These are phyloP conservation scores for Lactarius hatsudake DNA, from an alignment of 768 basidiomycete species.

Conservation along the genomic window DNA sequence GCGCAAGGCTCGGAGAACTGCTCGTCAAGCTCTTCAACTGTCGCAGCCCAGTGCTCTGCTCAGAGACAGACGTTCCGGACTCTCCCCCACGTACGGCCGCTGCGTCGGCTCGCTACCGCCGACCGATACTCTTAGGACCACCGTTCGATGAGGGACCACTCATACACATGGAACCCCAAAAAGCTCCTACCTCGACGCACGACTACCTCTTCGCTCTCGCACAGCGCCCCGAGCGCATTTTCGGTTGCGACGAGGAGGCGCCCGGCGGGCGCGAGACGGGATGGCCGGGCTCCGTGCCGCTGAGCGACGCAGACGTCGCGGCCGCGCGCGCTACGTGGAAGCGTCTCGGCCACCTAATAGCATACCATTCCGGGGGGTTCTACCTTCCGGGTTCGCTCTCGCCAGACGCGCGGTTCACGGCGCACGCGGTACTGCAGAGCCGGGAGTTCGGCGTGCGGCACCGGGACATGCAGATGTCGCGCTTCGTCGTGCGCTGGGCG, in stretches of 20 bases:
- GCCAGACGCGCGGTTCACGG: slow-evolving; percentile 30
- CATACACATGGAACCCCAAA: slow-evolving; percentile 29
- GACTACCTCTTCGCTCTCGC: slow-evolving; percentile 34
- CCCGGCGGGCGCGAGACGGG: slow-evolving; percentile 24
- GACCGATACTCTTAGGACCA: slow-evolving; percentile 30
- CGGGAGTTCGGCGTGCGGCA: slow-evolving; percentile 32
- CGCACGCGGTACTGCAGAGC: slow-evolving; percentile 30
- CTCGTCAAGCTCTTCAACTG: slow-evolving; percentile 33
- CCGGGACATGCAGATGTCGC: slow-evolving; percentile 35
- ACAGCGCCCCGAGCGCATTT: slow-evolving; percentile 32
- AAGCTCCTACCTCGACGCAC: slow-evolving; percentile 29
- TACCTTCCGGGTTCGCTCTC: slow-evolving; percentile 33
- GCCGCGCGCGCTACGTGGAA: slow-evolving; percentile 32
- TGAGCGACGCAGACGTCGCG: slow-evolving; percentile 30
- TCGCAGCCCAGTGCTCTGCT: slow-evolving; percentile 31
- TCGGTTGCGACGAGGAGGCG: slow-evolving; percentile 10
- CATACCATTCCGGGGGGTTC: slow-evolving; percentile 35
- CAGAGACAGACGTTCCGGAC: slow-evolving; percentile 30
- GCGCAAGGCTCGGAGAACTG: slow-evolving; percentile 31
- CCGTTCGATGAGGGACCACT: slow-evolving; percentile 34
- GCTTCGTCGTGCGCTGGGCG: slow-evolving; percentile 32
- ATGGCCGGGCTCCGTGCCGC: slow-evolving; percentile 23
- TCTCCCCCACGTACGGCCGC: slow-evolving; percentile 24
- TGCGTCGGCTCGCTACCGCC: slow-evolving; percentile 18
- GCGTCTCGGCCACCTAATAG: slow-evolving; percentile 29